A percentile compares a stretch with the other conserved stretches of the same genome.
These are phyloP conservation scores for Hortaea werneckii DNA, from an alignment of 2,329 filamentous ascomycete genomes.

Conservation along the genomic window DNA sequence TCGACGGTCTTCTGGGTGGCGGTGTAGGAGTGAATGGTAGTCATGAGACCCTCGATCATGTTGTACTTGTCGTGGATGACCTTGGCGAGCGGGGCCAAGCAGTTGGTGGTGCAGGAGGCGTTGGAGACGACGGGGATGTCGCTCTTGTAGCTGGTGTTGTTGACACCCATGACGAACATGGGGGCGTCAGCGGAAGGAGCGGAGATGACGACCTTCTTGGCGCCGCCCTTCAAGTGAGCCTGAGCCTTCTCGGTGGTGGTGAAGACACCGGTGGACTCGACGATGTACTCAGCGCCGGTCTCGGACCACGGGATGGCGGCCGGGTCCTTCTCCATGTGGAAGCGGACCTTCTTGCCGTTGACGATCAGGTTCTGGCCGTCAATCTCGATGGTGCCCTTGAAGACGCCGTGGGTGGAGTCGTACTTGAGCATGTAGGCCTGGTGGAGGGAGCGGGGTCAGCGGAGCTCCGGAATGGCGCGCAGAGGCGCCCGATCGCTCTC, in stretches of 20 bases:
- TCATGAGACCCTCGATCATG: conserved; percentile 99
- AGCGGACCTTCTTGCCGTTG: conserved; percentile 90
- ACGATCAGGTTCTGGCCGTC: conserved; percentile 65
- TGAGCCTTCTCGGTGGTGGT: conserved; percentile 94
- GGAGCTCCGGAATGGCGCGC: conserved; percentile 1
- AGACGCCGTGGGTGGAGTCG: conserved; percentile 90
- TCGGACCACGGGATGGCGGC: conserved; percentile 80
- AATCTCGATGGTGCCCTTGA: conserved; percentile 82
- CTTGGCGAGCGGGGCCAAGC: conserved; percentile 98
- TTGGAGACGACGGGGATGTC: conserved; percentile 94
- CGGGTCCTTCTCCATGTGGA: conserved; percentile 90
- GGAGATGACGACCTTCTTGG: conserved; percentile 86
- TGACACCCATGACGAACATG: conserved; percentile 99
- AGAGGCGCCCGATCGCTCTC: background rate
- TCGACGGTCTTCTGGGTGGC: conserved; percentile 99
- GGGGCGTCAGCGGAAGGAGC: conserved; percentile 89
- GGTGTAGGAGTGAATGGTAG: conserved; percentile 99
- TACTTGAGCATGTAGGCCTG: conserved; percentile 99
- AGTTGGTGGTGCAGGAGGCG: conserved; percentile 99
- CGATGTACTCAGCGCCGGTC: conserved; percentile 82
- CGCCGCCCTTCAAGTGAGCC: conserved; percentile 89
- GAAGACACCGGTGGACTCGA: conserved; percentile 98
- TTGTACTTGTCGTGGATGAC: conserved; percentile 97
- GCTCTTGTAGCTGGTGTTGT: conserved; percentile 86
- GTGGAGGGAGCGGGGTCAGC: conserved; percentile 8